Evolutionary conservation across 2,329 filamentous ascomycete genomes (phyloP).

Genomic region (Raffaelea deltoideospora): DNA sequence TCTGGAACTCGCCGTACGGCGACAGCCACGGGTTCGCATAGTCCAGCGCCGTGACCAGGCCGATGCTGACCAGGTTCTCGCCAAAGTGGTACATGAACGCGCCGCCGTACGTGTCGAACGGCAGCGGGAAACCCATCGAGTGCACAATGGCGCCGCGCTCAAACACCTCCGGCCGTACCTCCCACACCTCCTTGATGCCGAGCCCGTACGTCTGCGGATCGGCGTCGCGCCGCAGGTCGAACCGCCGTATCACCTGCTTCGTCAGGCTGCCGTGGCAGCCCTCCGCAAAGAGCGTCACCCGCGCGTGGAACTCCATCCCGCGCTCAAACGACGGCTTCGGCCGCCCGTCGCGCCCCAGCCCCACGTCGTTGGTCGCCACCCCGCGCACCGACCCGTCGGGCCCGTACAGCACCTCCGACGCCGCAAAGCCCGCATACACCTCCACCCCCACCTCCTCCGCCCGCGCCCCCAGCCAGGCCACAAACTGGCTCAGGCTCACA

Average conservation of each 20-base stretch:
- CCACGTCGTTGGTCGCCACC: slow-evolving; percentile 91
- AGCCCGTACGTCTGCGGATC: slow-evolving; percentile 92
- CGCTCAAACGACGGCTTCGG: slow-evolving; percentile 86
- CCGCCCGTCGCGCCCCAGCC: slow-evolving; percentile 65
- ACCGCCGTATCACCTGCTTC: slow-evolving; percentile 92
- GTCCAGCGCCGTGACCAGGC: slow-evolving; percentile 83
- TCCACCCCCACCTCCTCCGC: slow-evolving; percentile 96
- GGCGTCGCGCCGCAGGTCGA: slow-evolving; percentile 74
- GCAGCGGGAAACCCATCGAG: slow-evolving; percentile 83
- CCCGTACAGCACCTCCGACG: slow-evolving; percentile 79
- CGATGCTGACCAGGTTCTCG: slow-evolving; percentile 86
- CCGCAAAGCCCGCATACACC: slow-evolving; percentile 90
- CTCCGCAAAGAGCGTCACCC: slow-evolving; percentile 82
- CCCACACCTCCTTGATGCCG: slow-evolving; percentile 95
- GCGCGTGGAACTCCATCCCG: slow-evolving; percentile 95
- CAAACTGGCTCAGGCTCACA: slow-evolving; percentile 85
- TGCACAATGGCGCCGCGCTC: slow-evolving; percentile 72
- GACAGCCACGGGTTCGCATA: slow-evolving; percentile 95
- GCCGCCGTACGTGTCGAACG: slow-evolving; percentile 82
- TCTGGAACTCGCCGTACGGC: slow-evolving; percentile 93
- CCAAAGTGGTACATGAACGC: slow-evolving; percentile 99
- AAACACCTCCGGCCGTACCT: slow-evolving; percentile 86
- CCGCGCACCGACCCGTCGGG: slow-evolving; percentile 79
- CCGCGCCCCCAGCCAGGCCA: slow-evolving; percentile 87
- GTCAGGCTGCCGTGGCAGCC: slow-evolving; percentile 91